Base-by-base conservation (phyloP, 2,329 filamentous ascomycete species). In the Fusarium anthophilum region DNA sequence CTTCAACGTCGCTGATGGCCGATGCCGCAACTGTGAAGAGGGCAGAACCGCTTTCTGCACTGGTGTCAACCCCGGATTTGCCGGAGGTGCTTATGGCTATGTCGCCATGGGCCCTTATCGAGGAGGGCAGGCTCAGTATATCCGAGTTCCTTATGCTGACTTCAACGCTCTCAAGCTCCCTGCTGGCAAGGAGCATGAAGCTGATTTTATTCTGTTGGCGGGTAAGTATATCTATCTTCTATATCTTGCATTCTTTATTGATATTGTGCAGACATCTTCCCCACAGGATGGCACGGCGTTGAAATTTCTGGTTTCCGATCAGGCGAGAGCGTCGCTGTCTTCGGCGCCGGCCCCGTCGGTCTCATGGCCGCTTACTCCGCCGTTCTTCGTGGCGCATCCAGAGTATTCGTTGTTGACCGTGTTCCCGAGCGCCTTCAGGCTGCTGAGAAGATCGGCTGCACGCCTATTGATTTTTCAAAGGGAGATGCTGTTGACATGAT, bases 311-410 rank as follows among this genome's bases (percentile, higher is more conserved):
- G 90, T 2, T 91, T 91, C 80, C 81, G 87, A 73, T 81, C 89
- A 3, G 90, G 90, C 5, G 90, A 92, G 74, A 86, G 84, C n/a
- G 86, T 92, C 5, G 90, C 90, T 2, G 86, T 92, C 5, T 92
- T 92, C 66, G 91, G 90, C 2, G 89, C 88, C 6, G 90, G 90
- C 0, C 90, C 91, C 0, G 90, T 92, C 3, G 91, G 91, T 3
- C 80, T 92, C 9, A 91, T 92, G 87, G 89, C 90, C 7, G 91
- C 91, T 8, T 92, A 92, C 79, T 90, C 87, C 1, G 91, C 87
- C 2, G 80, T 88, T 2, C 80, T 92, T 6, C 86, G 90, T 1
- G 91, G 91, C 6, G 91, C 90, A 3, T 88, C 87, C 14, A 86
- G 84, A 20, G 88, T 93, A 1, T 92, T 85, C 61, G 88, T 91